These are phyloP conservation scores for Medakamo hakoo DNA, from an alignment of 139 green algal genomes.

Conservation along the genomic window DNA sequence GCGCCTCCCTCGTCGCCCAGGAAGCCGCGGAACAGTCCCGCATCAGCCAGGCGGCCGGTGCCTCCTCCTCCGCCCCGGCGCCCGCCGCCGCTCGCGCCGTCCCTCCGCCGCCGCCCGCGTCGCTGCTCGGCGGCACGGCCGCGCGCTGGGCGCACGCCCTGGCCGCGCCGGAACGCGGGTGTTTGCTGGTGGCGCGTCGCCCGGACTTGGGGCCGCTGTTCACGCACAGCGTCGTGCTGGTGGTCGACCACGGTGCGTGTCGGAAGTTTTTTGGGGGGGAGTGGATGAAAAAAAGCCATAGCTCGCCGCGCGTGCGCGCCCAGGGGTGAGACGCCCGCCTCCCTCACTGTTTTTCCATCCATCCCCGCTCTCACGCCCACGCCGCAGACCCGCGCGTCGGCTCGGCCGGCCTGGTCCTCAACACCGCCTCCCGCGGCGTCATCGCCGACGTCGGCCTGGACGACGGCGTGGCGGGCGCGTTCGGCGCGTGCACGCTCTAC, in stretches of 20 bases:
- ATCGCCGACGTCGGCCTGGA: constrained; percentile 14
- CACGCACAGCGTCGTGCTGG: constrained; percentile 7
- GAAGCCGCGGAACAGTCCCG: too few species aligned
- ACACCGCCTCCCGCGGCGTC: constrained; percentile 13
- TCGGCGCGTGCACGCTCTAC: constrained; percentile 15
- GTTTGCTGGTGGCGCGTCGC: constrained; percentile 17
- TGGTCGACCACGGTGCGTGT: constrained; percentile 11
- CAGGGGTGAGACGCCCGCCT: too few species aligned
- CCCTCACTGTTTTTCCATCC: too few species aligned
- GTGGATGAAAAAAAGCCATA: too few species aligned
- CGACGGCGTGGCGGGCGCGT: constrained; percentile 11
- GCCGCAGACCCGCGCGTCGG: constrained; percentile 8
- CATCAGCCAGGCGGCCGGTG: too few species aligned
- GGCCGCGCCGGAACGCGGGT: constrained; percentile 17
- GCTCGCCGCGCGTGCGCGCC: too few species aligned
- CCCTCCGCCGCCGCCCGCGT: too few species aligned
- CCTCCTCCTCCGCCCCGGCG: too few species aligned
- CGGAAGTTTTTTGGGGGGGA: neutral
- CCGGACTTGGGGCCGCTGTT: constrained; percentile 18
- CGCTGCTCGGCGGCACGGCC: neutral
- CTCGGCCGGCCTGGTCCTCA: constrained; percentile 13
- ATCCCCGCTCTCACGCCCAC: too few species aligned
- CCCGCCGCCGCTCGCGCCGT: too few species aligned
- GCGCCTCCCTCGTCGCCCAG: constrained; percentile 14
- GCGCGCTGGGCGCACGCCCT: constrained; percentile 19